Percentiles rank a stretch among this genome's conserved stretches.
Evolutionary conservation across 179 eudicot species (phyloP).

Genomic region (Spinacia oleracea): DNA sequence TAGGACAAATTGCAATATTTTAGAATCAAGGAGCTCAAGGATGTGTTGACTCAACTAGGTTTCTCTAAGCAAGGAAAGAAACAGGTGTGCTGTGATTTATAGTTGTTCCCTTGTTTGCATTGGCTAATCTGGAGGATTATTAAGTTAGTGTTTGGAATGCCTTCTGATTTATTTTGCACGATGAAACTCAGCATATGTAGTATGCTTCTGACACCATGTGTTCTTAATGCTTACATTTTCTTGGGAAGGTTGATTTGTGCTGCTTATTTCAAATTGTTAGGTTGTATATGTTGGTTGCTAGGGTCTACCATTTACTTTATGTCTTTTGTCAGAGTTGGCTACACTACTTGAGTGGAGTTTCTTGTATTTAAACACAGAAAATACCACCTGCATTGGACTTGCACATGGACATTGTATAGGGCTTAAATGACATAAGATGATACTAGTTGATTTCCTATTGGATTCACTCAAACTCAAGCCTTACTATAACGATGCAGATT

Average conservation of each 20-base stretch:
- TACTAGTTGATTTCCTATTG: not conserved
- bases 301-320: not conserved
- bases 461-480: not conserved
- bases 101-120: conserved; percentile 24
- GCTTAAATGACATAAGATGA: not conserved
- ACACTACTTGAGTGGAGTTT: not conserved
- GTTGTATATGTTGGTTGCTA: not conserved
- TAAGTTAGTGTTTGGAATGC: not conserved
- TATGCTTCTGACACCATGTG: not conserved
- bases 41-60: conserved; percentile 79
- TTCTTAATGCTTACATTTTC: not conserved
- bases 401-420: not conserved
- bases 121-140: not conserved
- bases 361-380: not conserved
- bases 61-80: conserved; percentile 97
- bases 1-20: conserved; percentile 90
- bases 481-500: not conserved
- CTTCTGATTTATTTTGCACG: not conserved
- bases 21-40: conserved; percentile 96
- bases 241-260: conserved; percentile 1
- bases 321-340: not conserved
- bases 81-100: conserved; percentile 50
- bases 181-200: not conserved
- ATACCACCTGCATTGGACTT: not conserved
- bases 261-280: not conserved